These are phyloP conservation scores for Biscogniauxia marginata DNA, from an alignment of 2,329 filamentous ascomycete genomes.

Conservation along the genomic window DNA sequence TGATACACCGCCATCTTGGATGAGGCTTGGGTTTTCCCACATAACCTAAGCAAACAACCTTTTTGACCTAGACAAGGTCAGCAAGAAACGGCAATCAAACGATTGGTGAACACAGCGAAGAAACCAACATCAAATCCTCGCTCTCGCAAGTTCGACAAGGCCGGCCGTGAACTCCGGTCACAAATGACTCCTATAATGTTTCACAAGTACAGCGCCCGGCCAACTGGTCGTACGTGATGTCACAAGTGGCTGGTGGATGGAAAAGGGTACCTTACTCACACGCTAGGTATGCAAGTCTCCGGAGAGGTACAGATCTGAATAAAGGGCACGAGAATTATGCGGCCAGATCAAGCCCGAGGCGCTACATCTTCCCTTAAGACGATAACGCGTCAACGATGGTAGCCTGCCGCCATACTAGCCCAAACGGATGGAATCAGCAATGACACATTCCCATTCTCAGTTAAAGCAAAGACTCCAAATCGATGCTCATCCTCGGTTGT, in stretches of 20 bases:
- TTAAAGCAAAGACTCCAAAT: slow-evolving; percentile 12
- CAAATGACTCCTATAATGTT: slow-evolving; percentile 10
- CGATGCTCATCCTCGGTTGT: slow-evolving; percentile 18
- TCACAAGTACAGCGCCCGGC: slow-evolving; percentile 18
- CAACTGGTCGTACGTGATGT: slow-evolving; percentile 23
- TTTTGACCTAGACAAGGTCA: slow-evolving; percentile 10
- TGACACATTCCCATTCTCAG: slow-evolving; percentile 15
- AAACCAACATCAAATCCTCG: slow-evolving; percentile 6
- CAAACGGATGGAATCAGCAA: slow-evolving; percentile 13
- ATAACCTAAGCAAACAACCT: slow-evolving; percentile 20
- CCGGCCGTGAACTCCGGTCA: neutral
- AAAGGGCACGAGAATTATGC: slow-evolving; percentile 15
- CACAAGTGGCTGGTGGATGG: slow-evolving; percentile 21
- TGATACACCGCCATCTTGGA: slow-evolving; percentile 28
- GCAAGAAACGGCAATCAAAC: slow-evolving; percentile 17
- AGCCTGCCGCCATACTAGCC: neutral
- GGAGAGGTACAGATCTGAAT: slow-evolving; percentile 20
- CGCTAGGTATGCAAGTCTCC: slow-evolving; percentile 30
- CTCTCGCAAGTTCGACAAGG: slow-evolving; percentile 11
- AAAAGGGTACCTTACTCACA: slow-evolving; percentile 26
- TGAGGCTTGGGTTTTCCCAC: slow-evolving; percentile 19
- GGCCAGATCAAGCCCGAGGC: slow-evolving; percentile 10
- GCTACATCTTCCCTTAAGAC: slow-evolving; percentile 6
- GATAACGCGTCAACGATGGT: neutral
- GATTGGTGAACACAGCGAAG: slow-evolving; percentile 2